These are phyloP conservation scores for Schizophyllum amplum DNA, from an alignment of 1,284 basidiomycete genomes.

Conservation along the genomic window DNA sequence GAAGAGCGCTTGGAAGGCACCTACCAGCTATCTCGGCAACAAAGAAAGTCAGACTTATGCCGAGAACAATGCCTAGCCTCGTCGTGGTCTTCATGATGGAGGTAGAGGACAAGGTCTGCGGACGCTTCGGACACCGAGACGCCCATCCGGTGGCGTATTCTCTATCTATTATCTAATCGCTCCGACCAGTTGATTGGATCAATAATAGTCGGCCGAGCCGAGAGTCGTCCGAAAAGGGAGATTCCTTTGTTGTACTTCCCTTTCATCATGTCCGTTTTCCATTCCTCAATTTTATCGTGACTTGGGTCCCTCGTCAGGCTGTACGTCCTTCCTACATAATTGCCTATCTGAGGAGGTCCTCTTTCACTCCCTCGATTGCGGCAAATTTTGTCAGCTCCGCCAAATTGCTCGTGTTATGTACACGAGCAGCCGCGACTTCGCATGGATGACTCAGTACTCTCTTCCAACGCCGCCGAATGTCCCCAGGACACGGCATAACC, in stretches of 20 bases:
- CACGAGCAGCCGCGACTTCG: too few species aligned
- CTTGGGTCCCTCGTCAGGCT: too few species aligned
- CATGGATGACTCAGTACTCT: too few species aligned
- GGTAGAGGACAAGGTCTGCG: neutral
- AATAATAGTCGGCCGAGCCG: neutral
- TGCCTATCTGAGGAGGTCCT: too few species aligned
- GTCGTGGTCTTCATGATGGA: conserved; percentile 35
- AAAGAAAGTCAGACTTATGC: conserved; percentile 35
- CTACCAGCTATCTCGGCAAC: conserved; percentile 33
- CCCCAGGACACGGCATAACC: too few species aligned
- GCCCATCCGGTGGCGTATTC: too few species aligned
- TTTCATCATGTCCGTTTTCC: neutral
- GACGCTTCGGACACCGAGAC: too few species aligned
- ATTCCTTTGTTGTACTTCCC: neutral
- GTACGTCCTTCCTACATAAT: too few species aligned
- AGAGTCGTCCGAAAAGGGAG: neutral
- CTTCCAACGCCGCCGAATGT: too few species aligned
- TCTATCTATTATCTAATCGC: neutral
- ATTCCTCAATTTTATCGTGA: neutral
- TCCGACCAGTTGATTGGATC: neutral
- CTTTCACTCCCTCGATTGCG: too few species aligned
- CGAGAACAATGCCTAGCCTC: conserved; percentile 33
- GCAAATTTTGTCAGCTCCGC: too few species aligned
- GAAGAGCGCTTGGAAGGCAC: conserved; percentile 11
- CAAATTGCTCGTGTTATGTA: too few species aligned